Percentiles rank a stretch among this genome's conserved stretches.
Conservation (phyloP, 768 basidiomycete species). For the Tricholoma matsutake region DNA sequence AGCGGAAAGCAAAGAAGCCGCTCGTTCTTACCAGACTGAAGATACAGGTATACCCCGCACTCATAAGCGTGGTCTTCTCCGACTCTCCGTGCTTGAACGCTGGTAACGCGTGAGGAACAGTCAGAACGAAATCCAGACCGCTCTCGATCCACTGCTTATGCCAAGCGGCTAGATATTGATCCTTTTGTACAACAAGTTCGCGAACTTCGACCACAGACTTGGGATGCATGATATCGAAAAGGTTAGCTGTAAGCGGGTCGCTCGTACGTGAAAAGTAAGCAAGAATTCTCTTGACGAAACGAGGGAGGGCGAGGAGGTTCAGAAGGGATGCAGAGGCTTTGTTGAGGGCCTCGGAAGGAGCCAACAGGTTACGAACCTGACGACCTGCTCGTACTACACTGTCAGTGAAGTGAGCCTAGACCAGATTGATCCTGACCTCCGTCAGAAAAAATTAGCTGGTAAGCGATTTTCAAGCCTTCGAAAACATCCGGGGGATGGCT, state of each 20-base stretch:
- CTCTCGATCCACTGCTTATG: slow-evolving; percentile 43
- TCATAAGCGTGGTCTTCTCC: slow-evolving; percentile 51
- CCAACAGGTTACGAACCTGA: slow-evolving; percentile 36
- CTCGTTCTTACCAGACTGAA: slow-evolving; percentile 54
- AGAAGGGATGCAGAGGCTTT: slow-evolving; percentile 29
- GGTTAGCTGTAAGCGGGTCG: slow-evolving; percentile 35
- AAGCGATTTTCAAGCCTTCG: slow-evolving; percentile 49
- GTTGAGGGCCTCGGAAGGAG: slow-evolving; percentile 33
- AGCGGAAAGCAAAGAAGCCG: neutral
- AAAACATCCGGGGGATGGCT: slow-evolving; percentile 44
- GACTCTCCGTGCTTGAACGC: slow-evolving; percentile 53
- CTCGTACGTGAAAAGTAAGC: slow-evolving; percentile 36
- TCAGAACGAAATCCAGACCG: slow-evolving; percentile 61
- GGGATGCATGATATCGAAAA: slow-evolving; percentile 38
- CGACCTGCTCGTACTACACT: slow-evolving; percentile 31
- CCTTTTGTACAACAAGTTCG: slow-evolving; percentile 42
- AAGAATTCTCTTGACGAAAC: slow-evolving; percentile 41
- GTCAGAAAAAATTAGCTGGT: slow-evolving; percentile 55
- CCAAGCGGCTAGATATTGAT: slow-evolving; percentile 43
- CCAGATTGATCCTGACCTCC: slow-evolving; percentile 39
- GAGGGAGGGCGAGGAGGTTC: slow-evolving; percentile 34
- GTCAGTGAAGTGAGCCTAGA: slow-evolving; percentile 5
- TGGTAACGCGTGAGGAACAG: slow-evolving; percentile 59
- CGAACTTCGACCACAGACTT: slow-evolving; percentile 53
- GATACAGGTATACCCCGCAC: slow-evolving; percentile 61